Conservation (phyloP, 2,329 filamentous ascomycete genomes). For the Ceratocystis ficicola region DNA sequence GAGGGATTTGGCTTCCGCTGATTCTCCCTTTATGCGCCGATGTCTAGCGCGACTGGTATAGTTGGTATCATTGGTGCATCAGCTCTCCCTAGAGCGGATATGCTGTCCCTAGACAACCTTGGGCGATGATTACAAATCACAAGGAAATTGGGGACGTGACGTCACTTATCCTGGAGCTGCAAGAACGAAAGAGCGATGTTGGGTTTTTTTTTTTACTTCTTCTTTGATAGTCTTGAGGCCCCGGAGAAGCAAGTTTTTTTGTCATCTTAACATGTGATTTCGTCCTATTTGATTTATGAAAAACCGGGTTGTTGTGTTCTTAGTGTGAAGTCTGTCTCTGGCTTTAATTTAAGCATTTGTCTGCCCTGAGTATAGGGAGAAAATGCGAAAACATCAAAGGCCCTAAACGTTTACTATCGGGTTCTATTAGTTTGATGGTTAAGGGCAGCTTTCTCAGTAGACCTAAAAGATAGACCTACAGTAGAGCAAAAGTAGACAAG, state of each 20-base stretch:
- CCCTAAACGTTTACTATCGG: not conserved
- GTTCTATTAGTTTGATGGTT: not conserved
- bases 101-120: not conserved
- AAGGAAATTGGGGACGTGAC: too few species aligned
- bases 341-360: too few species aligned
- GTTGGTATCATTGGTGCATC: not conserved
- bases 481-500: not conserved
- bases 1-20: not conserved
- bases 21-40: not conserved
- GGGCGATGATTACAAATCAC: too few species aligned
- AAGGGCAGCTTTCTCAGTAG: not conserved
- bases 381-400: not conserved
- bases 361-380: slow-evolving; percentile 11
- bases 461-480: not conserved
- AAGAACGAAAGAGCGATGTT: not conserved
- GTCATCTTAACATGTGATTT: not conserved
- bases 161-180: not conserved
- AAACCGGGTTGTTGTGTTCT: too few species aligned
- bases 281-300: too few species aligned
- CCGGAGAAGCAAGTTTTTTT: not conserved
- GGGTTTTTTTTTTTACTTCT: not conserved
- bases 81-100: not conserved
- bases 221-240: not conserved
- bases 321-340: too few species aligned
- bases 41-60: not conserved